Percentiles rank a stretch among this genome's conserved stretches.
Conservation (phyloP, 2,329 filamentous ascomycete species). For the Xylaria arbuscula region DNA sequence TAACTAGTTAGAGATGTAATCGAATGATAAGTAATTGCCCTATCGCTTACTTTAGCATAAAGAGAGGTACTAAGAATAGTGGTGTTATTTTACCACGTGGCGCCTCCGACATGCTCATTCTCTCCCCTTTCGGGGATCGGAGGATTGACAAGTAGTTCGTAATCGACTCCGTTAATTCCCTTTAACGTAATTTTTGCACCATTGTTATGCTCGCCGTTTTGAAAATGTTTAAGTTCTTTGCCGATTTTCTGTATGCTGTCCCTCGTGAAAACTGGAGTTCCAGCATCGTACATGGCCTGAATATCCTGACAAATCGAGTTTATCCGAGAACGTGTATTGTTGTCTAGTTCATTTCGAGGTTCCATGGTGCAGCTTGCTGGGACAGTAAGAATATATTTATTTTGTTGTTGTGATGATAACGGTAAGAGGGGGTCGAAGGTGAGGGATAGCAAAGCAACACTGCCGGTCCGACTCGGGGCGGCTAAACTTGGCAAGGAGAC, state of each 20-base stretch:
- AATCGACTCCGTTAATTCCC: conserved; percentile 36
- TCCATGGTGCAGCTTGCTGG: conserved; percentile 27
- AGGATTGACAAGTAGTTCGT: conserved; percentile 31
- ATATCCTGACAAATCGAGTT: conserved; percentile 32
- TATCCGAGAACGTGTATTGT: conserved; percentile 20
- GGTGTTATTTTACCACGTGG: conserved; percentile 37
- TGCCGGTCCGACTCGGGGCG: too few species aligned
- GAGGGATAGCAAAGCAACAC: too few species aligned
- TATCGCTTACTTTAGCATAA: conserved; percentile 28
- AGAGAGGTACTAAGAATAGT: conserved; percentile 10
- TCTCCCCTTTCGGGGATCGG: conserved; percentile 26
- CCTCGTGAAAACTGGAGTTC: conserved; percentile 38
- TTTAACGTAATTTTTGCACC: conserved; percentile 31
- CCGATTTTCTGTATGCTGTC: conserved; percentile 35
- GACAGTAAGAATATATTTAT: conserved; percentile 7
- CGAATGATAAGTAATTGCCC: conserved; percentile 35
- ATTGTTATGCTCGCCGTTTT: conserved; percentile 24
- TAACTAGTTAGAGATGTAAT: conserved; percentile 32
- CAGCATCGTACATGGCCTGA: conserved; percentile 35
- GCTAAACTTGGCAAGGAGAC: too few species aligned
- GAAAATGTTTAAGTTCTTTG: conserved; percentile 32
- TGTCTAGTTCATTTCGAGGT: conserved; percentile 6
- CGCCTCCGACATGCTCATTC: conserved; percentile 32
- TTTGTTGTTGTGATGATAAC: too few species aligned
- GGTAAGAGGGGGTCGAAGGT: too few species aligned